A percentile compares a stretch with the other conserved stretches of the same genome.
Evolutionary conservation across 176 grass and related monocot species (phyloP).

Genomic region (Eragrostis curvula): DNA sequence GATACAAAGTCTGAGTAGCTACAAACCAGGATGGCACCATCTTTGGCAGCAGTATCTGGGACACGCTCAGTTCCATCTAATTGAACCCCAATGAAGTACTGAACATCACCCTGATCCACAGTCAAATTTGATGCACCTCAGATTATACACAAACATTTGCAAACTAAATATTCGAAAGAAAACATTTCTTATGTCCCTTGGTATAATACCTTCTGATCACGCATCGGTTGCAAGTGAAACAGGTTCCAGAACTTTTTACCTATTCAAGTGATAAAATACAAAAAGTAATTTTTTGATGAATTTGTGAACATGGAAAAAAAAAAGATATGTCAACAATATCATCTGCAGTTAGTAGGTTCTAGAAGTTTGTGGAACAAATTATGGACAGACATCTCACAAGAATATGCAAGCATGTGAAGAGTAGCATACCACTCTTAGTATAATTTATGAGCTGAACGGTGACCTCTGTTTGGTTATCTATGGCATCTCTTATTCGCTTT

Average conservation of each 20-base stretch:
- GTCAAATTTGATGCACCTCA: conserved; percentile 32
- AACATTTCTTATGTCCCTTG: conserved; percentile 4
- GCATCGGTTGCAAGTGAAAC: conserved; percentile 98
- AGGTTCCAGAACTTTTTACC: conserved; percentile 99
- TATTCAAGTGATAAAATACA: conserved; percentile 37
- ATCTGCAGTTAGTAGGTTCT: neutral
- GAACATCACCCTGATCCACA: conserved; percentile 84
- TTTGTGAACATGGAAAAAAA: neutral
- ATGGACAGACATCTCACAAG: conserved; percentile 11
- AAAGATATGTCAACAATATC: neutral
- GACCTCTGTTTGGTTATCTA: conserved; percentile 86
- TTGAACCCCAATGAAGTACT: conserved; percentile 98
- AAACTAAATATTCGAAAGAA: conserved; percentile 32
- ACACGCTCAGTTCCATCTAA: conserved; percentile 93
- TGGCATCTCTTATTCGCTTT: conserved; percentile 90
- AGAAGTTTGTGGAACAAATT: neutral
- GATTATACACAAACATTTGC: conserved; percentile 32
- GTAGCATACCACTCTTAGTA: conserved; percentile 79
- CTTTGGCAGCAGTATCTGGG: conserved; percentile 69
- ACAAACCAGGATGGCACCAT: conserved; percentile 71
- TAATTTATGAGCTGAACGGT: conserved; percentile 97
- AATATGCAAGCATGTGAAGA: conserved; percentile 12
- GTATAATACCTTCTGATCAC: conserved; percentile 88
- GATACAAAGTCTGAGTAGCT: conserved; percentile 26
- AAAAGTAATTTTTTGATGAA: conserved; percentile 14